These are phyloP conservation scores for Codiaeum variegatum DNA, from an alignment of 441 rosid genomes.

Conservation along the genomic window DNA sequence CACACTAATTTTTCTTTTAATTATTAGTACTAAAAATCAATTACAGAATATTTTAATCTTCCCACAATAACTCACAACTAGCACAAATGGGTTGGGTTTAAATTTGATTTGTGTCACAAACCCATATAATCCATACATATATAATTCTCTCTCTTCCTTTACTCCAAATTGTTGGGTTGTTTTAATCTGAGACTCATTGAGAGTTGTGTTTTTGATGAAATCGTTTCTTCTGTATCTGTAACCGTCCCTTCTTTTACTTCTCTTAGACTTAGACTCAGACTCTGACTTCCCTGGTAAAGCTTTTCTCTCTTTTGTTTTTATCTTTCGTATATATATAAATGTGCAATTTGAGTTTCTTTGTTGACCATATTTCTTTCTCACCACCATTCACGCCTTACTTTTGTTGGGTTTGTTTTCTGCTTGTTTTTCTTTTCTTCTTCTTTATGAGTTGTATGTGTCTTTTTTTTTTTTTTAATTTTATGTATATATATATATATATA, in stretches of 20 bases:
- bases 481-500: too few species aligned
- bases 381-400: constrained; percentile 5
- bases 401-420: constrained; percentile 15
- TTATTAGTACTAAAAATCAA: constrained; percentile 4
- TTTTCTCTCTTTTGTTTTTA: neutral
- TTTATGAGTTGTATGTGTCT: neutral
- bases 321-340: neutral
- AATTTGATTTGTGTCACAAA: constrained; percentile 22
- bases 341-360: neutral
- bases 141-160: constrained; percentile 29
- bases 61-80: constrained; percentile 4
- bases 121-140: constrained; percentile 6
- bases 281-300: constrained; percentile 32
- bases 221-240: constrained; percentile 14
- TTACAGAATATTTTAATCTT: constrained; percentile 9
- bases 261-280: constrained; percentile 24
- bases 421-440: neutral
- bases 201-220: constrained; percentile 20
- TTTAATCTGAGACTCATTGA: constrained; percentile 5
- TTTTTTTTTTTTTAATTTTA: neutral
- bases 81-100: constrained; percentile 29
- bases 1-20: too few species aligned
- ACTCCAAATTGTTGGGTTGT: constrained; percentile 29
- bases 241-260: constrained; percentile 33
- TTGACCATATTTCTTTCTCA: constrained; percentile 11